These are phyloP conservation scores for Chaetomium sp. DNA, from an alignment of 2,329 filamentous ascomycete species.

Conservation along the genomic window DNA sequence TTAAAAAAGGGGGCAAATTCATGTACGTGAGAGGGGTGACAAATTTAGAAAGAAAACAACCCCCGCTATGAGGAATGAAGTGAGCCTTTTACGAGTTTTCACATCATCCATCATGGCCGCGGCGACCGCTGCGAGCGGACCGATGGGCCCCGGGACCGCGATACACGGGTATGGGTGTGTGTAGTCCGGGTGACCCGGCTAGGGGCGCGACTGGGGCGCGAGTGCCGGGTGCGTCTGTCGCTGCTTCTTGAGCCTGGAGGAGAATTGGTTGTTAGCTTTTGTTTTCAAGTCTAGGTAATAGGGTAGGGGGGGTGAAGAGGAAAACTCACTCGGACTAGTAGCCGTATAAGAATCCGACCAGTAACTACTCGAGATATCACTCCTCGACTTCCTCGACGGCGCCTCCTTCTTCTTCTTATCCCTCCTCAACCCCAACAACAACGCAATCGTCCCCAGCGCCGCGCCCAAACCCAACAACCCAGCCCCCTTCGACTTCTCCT, in stretches of 20 bases:
- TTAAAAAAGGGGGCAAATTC: neutral
- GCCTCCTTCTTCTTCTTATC: conserved; percentile 42
- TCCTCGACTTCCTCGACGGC: conserved; percentile 36
- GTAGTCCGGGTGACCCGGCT: conserved; percentile 26
- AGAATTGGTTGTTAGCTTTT: neutral
- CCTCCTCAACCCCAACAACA: conserved; percentile 47
- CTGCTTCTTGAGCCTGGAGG: conserved; percentile 36
- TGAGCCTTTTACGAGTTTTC: neutral
- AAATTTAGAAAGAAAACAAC: neutral
- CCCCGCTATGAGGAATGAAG: neutral
- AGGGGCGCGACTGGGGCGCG: conserved; percentile 21
- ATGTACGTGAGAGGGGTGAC: neutral
- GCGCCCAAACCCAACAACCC: conserved; percentile 50
- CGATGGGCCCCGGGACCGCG: conserved; percentile 24
- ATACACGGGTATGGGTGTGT: conserved; percentile 24
- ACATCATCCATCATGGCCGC: conserved; percentile 3
- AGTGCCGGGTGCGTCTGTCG: conserved; percentile 23
- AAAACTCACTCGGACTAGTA: conserved; percentile 46
- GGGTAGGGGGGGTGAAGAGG: neutral
- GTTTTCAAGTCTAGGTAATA: neutral
- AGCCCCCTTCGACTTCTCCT: conserved; percentile 45
- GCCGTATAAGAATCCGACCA: conserved; percentile 49
- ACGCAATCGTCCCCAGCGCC: conserved; percentile 44
- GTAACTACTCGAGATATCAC: conserved; percentile 45
- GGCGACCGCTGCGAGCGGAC: conserved; percentile 16